Percentiles rank a stretch among this genome's conserved stretches.
phyloP scores from a whole-genome alignment of 1,284 basidiomycete species.

The Pseudozyma tsukubaensis region DNA sequence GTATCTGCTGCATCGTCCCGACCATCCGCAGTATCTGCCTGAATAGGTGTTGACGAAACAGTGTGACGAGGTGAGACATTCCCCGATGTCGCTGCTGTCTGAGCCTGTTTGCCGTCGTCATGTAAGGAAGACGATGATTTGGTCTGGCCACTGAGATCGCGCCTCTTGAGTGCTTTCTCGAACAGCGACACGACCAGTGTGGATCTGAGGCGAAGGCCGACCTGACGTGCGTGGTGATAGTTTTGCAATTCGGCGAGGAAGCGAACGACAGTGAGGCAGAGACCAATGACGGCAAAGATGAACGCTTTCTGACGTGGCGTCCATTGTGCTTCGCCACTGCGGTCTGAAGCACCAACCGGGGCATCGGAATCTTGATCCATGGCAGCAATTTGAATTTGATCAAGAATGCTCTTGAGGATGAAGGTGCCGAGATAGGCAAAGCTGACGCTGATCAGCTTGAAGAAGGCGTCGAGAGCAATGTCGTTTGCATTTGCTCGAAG shows the following conservation, averaged over 20 bases:
- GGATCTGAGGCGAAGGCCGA: constrained; percentile 63
- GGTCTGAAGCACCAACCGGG: not conserved
- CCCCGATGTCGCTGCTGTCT: not conserved
- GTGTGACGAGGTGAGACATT: not conserved
- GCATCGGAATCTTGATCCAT: not conserved
- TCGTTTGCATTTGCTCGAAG: constrained; percentile 54
- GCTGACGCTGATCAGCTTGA: constrained; percentile 55
- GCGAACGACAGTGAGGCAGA: constrained; percentile 47
- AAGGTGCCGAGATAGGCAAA: constrained; percentile 56
- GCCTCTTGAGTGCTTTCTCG: constrained; percentile 64
- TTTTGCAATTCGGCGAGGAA: constrained; percentile 58
- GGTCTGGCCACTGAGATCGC: constrained; percentile 52
- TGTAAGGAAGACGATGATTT: not conserved
- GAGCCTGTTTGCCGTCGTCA: not conserved
- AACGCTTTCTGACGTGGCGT: constrained; percentile 52
- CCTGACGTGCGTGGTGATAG: constrained; percentile 66
- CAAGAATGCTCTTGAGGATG: constrained; percentile 54
- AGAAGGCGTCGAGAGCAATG: constrained; percentile 51
- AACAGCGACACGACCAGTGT: constrained; percentile 63
- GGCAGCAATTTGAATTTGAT: constrained; percentile 39
- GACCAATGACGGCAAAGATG: constrained; percentile 44
- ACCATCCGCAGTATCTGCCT: not conserved
- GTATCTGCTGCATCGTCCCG: not conserved
- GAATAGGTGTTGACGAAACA: not conserved
- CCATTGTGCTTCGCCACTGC: constrained; percentile 21